These are phyloP conservation scores for Annulohypoxylon bovei DNA, from an alignment of 495 filamentous ascomycete species.

Conservation along the genomic window DNA sequence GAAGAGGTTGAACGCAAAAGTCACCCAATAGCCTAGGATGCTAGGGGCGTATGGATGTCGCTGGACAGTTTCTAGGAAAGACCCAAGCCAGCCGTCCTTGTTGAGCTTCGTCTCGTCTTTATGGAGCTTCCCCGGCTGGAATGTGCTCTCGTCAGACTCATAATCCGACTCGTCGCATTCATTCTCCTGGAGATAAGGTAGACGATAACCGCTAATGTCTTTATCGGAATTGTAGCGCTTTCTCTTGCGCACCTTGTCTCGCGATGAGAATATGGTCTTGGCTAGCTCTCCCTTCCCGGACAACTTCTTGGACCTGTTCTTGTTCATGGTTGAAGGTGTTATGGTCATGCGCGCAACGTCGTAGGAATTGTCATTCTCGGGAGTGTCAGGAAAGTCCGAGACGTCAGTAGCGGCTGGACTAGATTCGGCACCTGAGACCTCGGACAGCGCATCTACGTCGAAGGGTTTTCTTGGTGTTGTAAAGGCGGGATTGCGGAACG, in stretches of 20 bases:
- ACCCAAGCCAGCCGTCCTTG: constrained; percentile 57
- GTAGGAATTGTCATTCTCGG: constrained; percentile 52
- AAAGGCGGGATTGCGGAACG: constrained; percentile 76
- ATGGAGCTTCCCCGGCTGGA: constrained; percentile 35
- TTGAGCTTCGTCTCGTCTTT: constrained; percentile 50
- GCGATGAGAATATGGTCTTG: constrained; percentile 40
- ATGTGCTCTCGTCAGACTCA: constrained; percentile 52
- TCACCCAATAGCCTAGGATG: constrained; percentile 85
- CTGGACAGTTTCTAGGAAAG: constrained; percentile 74
- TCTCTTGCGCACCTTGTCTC: constrained; percentile 59
- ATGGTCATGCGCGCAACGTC: constrained; percentile 51
- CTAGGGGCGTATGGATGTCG: constrained; percentile 85
- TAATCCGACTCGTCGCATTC: constrained; percentile 72
- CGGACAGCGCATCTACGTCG: constrained; percentile 71
- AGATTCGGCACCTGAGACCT: constrained; percentile 79
- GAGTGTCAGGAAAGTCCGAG: constrained; percentile 67
- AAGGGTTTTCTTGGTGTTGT: constrained; percentile 79
- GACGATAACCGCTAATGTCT: constrained; percentile 56
- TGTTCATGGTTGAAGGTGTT: constrained; percentile 51
- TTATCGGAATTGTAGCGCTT: constrained; percentile 53
- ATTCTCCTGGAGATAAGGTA: constrained; percentile 50
- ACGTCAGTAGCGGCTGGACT: constrained; percentile 74
- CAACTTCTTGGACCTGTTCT: constrained; percentile 55
- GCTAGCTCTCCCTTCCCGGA: constrained; percentile 56
- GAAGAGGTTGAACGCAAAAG: constrained; percentile 80